phyloP scores from a whole-genome alignment of 768 basidiomycete species.

The Tulasnella calospora region DNA sequence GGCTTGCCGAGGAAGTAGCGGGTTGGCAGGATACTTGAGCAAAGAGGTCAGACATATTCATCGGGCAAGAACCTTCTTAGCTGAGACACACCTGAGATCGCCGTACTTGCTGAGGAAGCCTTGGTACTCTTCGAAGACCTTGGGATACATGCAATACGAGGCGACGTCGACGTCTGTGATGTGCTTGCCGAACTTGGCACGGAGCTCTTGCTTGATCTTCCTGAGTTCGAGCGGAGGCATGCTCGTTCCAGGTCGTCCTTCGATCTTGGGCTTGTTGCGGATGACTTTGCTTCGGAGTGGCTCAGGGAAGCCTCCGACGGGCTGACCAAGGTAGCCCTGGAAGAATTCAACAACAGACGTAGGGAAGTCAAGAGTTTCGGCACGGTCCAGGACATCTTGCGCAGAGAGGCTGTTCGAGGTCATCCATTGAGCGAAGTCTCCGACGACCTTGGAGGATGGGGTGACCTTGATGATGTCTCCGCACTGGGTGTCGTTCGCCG shows the following conservation, averaged over 20 bases:
- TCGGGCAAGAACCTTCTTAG: background rate
- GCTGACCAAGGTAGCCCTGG: conserved; percentile 98
- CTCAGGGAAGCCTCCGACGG: conserved; percentile 98
- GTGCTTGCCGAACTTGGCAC: conserved; percentile 91
- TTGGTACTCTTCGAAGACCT: conserved; percentile 98
- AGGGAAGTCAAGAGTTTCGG: conserved; percentile 93
- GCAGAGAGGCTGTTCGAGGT: conserved; percentile 88
- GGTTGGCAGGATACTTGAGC: conserved; percentile 79
- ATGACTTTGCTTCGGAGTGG: conserved; percentile 88
- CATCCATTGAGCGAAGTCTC: conserved; percentile 99
- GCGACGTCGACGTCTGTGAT: conserved; percentile 91
- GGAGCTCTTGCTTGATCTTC: conserved; percentile 88
- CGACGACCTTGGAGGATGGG: conserved; percentile 97
- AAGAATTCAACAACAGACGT: conserved; percentile 97
- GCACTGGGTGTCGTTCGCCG: conserved; percentile 49
- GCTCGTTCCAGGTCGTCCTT: conserved; percentile 85
- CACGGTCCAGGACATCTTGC: conserved; percentile 77
- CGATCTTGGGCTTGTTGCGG: conserved; percentile 88
- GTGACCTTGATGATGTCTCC: conserved; percentile 99
- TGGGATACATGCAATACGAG: conserved; percentile 97
- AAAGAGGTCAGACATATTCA: background rate
- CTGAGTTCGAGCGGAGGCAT: conserved; percentile 89
- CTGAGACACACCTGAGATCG: conserved; percentile 69
- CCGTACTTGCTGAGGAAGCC: conserved; percentile 94
- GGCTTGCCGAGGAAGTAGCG: conserved; percentile 96